Evolutionary conservation across 2,329 filamentous ascomycete genomes (phyloP).

Genomic region (Tetracladium maxilliforme): DNA sequence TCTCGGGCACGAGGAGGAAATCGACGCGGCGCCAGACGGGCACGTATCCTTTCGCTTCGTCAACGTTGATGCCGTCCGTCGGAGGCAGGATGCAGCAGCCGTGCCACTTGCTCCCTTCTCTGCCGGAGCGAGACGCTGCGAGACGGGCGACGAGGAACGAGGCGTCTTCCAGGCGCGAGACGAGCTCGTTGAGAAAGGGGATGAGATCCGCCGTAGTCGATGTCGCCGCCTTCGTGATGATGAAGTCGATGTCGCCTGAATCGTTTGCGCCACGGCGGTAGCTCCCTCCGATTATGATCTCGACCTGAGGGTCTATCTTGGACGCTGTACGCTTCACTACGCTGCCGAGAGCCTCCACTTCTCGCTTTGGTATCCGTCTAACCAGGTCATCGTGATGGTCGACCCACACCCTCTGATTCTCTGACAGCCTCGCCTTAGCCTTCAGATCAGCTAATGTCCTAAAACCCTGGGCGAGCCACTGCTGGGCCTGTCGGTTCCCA

Average conservation of each 20-base stretch:
- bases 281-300: constrained; percentile 68
- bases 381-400: constrained; percentile 71
- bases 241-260: constrained; percentile 73
- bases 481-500: constrained; percentile 52
- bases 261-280: constrained; percentile 65
- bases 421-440: constrained; percentile 44
- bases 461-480: constrained; percentile 65
- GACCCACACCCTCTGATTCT: constrained; percentile 61
- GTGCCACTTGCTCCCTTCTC: constrained; percentile 69
- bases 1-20: constrained; percentile 66
- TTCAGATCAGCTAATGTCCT: constrained; percentile 59
- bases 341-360: constrained; percentile 56
- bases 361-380: constrained; percentile 59
- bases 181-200: constrained; percentile 45
- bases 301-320: constrained; percentile 44
- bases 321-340: constrained; percentile 46
- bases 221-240: constrained; percentile 58
- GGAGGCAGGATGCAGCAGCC: constrained; percentile 62
- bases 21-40: constrained; percentile 70
- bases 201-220: constrained; percentile 37
- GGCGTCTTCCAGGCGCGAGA: constrained; percentile 40
- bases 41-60: constrained; percentile 5
- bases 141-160: constrained; percentile 59
- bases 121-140: constrained; percentile 30
- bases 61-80: constrained; percentile 15